Evolutionary conservation across 352 stramenopile genomes (phyloP), one percentile per base, ranked within the genome.

Genomic region (Thalassiosira livingstoniorum): DNA sequence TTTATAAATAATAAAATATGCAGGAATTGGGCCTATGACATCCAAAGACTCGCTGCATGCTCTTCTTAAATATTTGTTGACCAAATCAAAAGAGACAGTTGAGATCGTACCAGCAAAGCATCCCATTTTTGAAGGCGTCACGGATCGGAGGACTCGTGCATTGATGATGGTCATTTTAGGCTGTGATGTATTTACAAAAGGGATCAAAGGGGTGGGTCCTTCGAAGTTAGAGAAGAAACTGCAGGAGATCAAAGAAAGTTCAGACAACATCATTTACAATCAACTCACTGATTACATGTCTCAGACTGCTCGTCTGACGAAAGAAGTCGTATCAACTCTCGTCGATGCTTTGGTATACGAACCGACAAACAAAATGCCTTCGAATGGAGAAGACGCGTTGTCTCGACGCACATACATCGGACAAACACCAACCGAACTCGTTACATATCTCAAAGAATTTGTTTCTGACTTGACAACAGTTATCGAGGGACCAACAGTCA

Each of bases 101-200:
- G 47, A 68, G 29, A 32, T 68, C 0, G 25, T 62, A 23, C 34
- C 67, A 45, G 0, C 32, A 39, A 23, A 10, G 18, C n/a, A 60
- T 61, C 68, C 68, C 5, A 77, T 69, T 31, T 77, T 68, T 61
- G 68, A 77, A n/a, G 54, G 68, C 10, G 29, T 77, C 1, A 35
- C 25, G 32, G 43, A 68, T 37, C 2, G 45, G 18, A 27, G 27
- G 27, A 45, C 55, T 21, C 35, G 42, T 2, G 39, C n/a, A 11
- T 60, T 77, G n/a, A 0, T 77, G 34, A 42, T n/a, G 13, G 35
- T 77, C 10, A 68, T 77, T 18, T 47, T 77, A 51, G 67, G 55
- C 32, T 77, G 68, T 60, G 68, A 68, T 68, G 68, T 68, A 4
- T 77, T 27, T 32, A 54, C 55, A 21, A 42, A 27, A 10, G 68